A percentile compares a stretch with the other conserved stretches of the same genome.
These are phyloP conservation scores for Blastobotrys terrestris DNA, from an alignment of 805 yeast species.

Conservation along the genomic window DNA sequence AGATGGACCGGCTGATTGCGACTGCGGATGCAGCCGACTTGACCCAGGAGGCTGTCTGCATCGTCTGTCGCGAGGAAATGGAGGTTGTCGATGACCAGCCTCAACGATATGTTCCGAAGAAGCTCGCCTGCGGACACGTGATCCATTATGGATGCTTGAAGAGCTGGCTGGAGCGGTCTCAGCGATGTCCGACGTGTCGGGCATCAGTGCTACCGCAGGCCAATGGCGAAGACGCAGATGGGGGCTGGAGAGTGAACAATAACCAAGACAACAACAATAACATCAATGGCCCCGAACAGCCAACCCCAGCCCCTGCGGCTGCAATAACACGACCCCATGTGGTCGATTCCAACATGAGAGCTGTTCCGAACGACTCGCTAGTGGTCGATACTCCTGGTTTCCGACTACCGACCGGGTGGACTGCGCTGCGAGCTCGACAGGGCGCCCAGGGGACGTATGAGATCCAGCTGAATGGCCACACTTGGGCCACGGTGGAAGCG, in stretches of 20 bases:
- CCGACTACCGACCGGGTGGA: conserved; percentile 17
- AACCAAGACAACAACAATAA: not conserved
- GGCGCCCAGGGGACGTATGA: conserved; percentile 6
- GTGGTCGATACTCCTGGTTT: not conserved
- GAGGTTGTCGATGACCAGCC: conserved; percentile 33
- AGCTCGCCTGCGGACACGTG: conserved; percentile 77
- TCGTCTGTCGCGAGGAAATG: conserved; percentile 92
- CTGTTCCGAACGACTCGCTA: not conserved
- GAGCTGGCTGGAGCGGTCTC: conserved; percentile 89
- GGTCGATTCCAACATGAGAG: not conserved
- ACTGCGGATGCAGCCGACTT: conserved; percentile 61
- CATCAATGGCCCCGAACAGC: not conserved
- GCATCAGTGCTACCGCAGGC: conserved; percentile 27
- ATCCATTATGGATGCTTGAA: conserved; percentile 85
- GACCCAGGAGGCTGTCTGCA: conserved; percentile 59
- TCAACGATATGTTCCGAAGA: conserved; percentile 59
- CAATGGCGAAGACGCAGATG: not conserved
- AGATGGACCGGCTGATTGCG: conserved; percentile 55
- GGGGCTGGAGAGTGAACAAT: not conserved
- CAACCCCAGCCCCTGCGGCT: not conserved
- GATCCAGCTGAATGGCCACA: conserved; percentile 12
- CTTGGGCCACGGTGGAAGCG: conserved; percentile 10
- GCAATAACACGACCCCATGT: conserved; percentile 4
- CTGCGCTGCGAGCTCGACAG: conserved; percentile 10
- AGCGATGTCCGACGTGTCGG: conserved; percentile 89